Evolutionary conservation across 2,329 filamentous ascomycete genomes (phyloP).

Genomic region (Ceratocystis cubensis): DNA sequence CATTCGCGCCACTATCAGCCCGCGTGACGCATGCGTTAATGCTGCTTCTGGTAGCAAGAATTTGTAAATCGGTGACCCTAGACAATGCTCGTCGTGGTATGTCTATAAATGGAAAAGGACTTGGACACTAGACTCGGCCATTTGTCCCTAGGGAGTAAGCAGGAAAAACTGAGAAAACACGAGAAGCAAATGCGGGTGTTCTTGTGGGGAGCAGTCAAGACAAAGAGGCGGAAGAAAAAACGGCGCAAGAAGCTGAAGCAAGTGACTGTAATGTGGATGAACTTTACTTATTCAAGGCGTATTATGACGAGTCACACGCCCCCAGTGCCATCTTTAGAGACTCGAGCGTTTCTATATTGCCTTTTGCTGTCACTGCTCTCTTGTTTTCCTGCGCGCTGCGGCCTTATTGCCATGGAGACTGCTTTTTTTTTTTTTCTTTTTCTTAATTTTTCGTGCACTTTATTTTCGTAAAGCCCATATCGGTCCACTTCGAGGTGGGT

Average conservation of each 20-base stretch:
- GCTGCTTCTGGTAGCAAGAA: constrained; percentile 22
- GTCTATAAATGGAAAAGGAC: constrained; percentile 22
- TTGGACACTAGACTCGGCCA: constrained; percentile 20
- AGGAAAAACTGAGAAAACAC: not conserved
- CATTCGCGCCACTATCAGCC: constrained; percentile 23
- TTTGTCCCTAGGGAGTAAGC: not conserved
- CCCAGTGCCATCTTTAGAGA: too few species aligned
- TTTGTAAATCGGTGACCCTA: constrained; percentile 24
- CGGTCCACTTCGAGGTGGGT: too few species aligned
- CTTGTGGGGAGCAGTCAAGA: not conserved
- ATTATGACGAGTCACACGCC: not conserved
- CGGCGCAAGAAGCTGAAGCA: too few species aligned
- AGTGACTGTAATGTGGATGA: too few species aligned
- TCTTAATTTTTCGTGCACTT: too few species aligned
- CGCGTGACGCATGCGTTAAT: constrained; percentile 24
- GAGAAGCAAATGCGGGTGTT: not conserved
- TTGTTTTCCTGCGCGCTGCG: too few species aligned
- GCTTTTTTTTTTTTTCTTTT: too few species aligned
- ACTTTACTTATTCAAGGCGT: not conserved
- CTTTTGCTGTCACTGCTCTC: too few species aligned
- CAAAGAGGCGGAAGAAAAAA: not conserved
- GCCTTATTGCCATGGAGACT: too few species aligned
- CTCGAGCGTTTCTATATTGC: too few species aligned
- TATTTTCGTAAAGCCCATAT: too few species aligned
- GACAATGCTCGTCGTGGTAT: constrained; percentile 23